phyloP scores from a whole-genome alignment of 2,329 filamentous ascomycete genomes.

The Cladosporium sphaerospermum region DNA sequence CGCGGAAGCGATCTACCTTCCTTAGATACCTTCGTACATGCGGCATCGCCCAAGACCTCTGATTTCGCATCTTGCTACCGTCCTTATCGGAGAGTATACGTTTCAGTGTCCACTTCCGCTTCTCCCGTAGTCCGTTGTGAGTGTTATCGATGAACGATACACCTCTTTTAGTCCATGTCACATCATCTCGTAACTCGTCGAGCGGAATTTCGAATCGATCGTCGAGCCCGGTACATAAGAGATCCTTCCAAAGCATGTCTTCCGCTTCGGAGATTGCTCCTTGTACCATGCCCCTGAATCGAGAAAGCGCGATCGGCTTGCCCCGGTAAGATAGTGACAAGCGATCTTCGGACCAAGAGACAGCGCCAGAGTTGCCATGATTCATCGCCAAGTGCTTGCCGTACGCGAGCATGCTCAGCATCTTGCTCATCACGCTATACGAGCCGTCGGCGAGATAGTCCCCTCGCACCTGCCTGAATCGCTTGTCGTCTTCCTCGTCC shows the following conservation, averaged over 20 bases:
- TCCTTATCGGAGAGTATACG: slow-evolving; percentile 8
- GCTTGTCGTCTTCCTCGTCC: slow-evolving; percentile 14
- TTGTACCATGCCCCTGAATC: slow-evolving; percentile 18
- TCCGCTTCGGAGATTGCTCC: slow-evolving; percentile 14
- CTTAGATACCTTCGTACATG: slow-evolving; percentile 11
- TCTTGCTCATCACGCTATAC: slow-evolving; percentile 21
- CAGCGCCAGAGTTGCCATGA: slow-evolving; percentile 15
- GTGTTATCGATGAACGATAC: slow-evolving; percentile 18
- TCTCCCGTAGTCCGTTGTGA: slow-evolving; percentile 15
- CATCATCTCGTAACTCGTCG: slow-evolving; percentile 16
- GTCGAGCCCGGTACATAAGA: slow-evolving; percentile 15
- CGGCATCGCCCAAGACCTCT: neutral
- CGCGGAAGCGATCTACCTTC: slow-evolving; percentile 12
- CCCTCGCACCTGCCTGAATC: slow-evolving; percentile 14
- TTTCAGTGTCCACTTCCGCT: slow-evolving; percentile 16
- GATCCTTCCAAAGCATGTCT: slow-evolving; percentile 16
- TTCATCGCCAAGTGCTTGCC: slow-evolving; percentile 18
- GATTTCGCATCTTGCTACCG: neutral
- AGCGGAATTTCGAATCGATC: slow-evolving; percentile 16
- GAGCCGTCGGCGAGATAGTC: slow-evolving; percentile 19
- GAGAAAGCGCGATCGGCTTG: slow-evolving; percentile 13
- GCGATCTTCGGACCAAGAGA: slow-evolving; percentile 13
- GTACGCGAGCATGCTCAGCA: slow-evolving; percentile 21
- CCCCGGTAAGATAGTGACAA: neutral
- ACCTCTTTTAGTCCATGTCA: slow-evolving; percentile 17